phyloP scores from a whole-genome alignment of 2,329 filamentous ascomycete genomes.

The Fusarium torulosum region DNA sequence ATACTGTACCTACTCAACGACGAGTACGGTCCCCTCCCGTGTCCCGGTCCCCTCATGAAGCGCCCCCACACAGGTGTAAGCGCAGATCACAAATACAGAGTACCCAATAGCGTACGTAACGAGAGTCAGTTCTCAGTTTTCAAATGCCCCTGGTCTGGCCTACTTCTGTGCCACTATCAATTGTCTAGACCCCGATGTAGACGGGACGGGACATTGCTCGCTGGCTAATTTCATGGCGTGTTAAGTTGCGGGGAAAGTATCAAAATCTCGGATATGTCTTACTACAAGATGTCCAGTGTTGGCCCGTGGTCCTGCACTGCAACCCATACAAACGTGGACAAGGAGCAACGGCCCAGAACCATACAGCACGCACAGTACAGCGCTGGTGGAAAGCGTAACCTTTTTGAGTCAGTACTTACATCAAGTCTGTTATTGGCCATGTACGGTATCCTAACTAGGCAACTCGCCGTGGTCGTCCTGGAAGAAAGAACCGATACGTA shows the following conservation, averaged over 20 bases:
- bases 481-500: conserved; percentile 13
- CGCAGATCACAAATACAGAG: conserved; percentile 17
- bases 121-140: conserved; percentile 47
- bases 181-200: conserved; percentile 36
- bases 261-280: conserved; percentile 18
- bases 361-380: background rate
- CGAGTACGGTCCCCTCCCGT: conserved; percentile 12
- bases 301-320: conserved; percentile 16
- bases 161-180: conserved; percentile 23
- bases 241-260: conserved; percentile 42
- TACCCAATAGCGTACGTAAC: conserved; percentile 36
- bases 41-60: conserved; percentile 19
- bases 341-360: conserved; percentile 11
- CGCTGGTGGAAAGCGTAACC: background rate
- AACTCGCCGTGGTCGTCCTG: background rate
- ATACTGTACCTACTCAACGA: background rate
- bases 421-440: conserved; percentile 9
- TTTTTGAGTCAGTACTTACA: conserved; percentile 5
- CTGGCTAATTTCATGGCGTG: conserved; percentile 10
- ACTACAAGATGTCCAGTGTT: conserved; percentile 18
- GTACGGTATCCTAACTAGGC: conserved; percentile 4
- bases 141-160: conserved; percentile 30
- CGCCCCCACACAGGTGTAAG: conserved; percentile 34
- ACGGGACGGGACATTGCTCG: conserved; percentile 14
- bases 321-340: conserved; percentile 32